Base-by-base conservation (phyloP, 2,329 filamentous ascomycete genomes). In the Curvularia hawaiiensis region DNA sequence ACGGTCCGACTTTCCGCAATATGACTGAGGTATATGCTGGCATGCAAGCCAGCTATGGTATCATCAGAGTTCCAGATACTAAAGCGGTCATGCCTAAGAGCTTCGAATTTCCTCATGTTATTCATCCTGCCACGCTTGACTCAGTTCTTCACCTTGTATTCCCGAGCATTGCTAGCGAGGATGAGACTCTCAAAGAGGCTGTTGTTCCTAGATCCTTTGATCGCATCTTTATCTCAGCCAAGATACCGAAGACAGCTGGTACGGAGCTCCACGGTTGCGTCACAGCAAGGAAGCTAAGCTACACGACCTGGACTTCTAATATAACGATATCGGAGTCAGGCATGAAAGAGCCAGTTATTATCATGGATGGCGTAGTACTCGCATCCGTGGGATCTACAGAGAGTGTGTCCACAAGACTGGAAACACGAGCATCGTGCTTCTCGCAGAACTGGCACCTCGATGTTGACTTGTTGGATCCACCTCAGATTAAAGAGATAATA, bases 21-120 rank as follows among this genome's bases (percentile, higher is more conserved):
- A 58, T 57, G 49, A 46, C 28, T 20, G 44, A 35, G 73, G 74
- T 56, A 2, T 47, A 41, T 30, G 56, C 56, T 30, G 46, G 51
- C 5, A 26, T 18, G 1, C 38, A 35, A n/a, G 16, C 39, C 18
- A 47, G 46, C 28, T 53, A 53, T 38, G 54, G 54, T 14, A 31
- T 57, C 12, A 57, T 57, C 22, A 52, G 49, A 38, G 50, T 53
- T 14, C 51, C 51, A 3, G 45, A 54, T 40, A 54, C 28, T 12
- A 54, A 50, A n/a, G 28, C 51, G 4, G 7, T 47, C 7, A 50
- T 54, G 56, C 56, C 56, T 3, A 48, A 57, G 35, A 22, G 50
- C 38, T 57, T 49, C 41, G 56, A 48, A 28, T 50, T 28, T 33
- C 41, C 51, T 1, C 18, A 55, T 43, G 7, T 55, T 20, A 38